phyloP scores from a whole-genome alignment of 2,329 filamentous ascomycete species.

The Fusarium camptoceras region DNA sequence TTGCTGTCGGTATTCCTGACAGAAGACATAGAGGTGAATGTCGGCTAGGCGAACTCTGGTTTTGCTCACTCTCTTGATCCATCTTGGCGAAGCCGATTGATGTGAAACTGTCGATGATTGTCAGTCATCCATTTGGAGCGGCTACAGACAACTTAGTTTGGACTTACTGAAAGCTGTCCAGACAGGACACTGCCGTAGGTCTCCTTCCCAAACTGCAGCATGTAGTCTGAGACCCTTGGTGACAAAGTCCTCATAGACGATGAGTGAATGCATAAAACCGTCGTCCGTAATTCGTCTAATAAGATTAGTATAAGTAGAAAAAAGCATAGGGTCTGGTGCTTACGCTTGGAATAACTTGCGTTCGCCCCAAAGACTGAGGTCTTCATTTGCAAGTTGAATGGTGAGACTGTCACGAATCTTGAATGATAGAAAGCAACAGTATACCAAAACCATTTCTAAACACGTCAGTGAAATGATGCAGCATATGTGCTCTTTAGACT shows the following conservation, averaged over 20 bases:
- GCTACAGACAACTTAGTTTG: no score
- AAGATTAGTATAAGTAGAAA: conserved; percentile 13
- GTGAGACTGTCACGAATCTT: conserved; percentile 64
- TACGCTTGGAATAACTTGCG: conserved; percentile 68
- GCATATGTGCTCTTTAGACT: conserved; percentile 12
- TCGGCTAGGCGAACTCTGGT: conserved; percentile 65
- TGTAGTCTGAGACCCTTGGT: conserved; percentile 66
- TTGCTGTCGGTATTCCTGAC: conserved; percentile 64
- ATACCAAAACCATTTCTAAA: conserved; percentile 69
- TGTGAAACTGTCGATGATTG: conserved; percentile 60
- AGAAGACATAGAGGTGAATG: conserved; percentile 70
- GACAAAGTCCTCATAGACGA: conserved; percentile 63
- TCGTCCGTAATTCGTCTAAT: conserved; percentile 68
- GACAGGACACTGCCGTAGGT: conserved; percentile 65
- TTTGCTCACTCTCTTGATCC: conserved; percentile 62
- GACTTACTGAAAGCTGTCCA: conserved; percentile 73
- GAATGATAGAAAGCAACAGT: conserved; percentile 68
- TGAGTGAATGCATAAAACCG: conserved; percentile 63
- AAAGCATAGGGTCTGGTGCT: conserved; percentile 36
- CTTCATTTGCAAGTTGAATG: conserved; percentile 56
- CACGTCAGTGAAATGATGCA: conserved; percentile 13
- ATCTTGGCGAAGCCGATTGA: conserved; percentile 60
- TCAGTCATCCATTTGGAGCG: neutral
- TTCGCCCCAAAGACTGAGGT: conserved; percentile 63
- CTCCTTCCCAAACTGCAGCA: conserved; percentile 66